Conservation (phyloP, 2,329 filamentous ascomycete species). For the Epicoccum sorghinum region DNA sequence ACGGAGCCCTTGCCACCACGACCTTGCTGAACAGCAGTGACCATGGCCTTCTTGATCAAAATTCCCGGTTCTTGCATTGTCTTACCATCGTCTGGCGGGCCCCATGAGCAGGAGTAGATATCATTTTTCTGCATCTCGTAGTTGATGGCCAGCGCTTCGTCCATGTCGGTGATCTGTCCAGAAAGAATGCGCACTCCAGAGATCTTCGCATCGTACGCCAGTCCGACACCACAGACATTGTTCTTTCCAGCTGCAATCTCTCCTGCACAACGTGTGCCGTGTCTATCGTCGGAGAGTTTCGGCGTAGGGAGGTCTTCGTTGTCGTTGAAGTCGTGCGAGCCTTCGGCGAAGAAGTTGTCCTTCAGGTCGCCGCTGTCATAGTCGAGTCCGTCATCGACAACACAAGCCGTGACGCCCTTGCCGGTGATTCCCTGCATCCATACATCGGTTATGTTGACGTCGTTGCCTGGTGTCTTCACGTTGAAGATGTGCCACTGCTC, state of each 20-base stretch:
- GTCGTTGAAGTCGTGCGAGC: conserved; percentile 97
- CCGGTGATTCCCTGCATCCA: conserved; percentile 93
- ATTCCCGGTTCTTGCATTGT: conserved; percentile 95
- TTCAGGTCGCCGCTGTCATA: conserved; percentile 94
- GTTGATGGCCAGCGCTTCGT: conserved; percentile 91
- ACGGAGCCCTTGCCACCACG: conserved; percentile 84
- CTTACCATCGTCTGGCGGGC: conserved; percentile 87
- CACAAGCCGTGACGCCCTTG: conserved; percentile 85
- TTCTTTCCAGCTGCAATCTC: conserved; percentile 94
- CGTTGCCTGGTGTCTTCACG: conserved; percentile 77
- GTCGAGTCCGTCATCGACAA: conserved; percentile 94
- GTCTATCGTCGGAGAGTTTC: conserved; percentile 80
- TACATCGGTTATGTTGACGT: conserved; percentile 93
- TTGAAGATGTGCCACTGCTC: conserved; percentile 98
- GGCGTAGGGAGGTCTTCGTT: conserved; percentile 78
- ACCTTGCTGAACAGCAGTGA: conserved; percentile 89
- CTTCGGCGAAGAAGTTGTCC: conserved; percentile 89
- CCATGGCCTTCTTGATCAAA: conserved; percentile 86
- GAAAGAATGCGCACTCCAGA: conserved; percentile 92
- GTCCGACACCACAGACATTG: conserved; percentile 91
- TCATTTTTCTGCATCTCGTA: conserved; percentile 90
- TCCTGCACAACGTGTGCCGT: conserved; percentile 93
- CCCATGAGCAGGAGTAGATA: conserved; percentile 99
- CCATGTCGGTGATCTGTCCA: conserved; percentile 86
- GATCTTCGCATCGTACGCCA: conserved; percentile 90